Conservation (phyloP, 352 stramenopile genomes). For the Globisporangium splendens region DNA sequence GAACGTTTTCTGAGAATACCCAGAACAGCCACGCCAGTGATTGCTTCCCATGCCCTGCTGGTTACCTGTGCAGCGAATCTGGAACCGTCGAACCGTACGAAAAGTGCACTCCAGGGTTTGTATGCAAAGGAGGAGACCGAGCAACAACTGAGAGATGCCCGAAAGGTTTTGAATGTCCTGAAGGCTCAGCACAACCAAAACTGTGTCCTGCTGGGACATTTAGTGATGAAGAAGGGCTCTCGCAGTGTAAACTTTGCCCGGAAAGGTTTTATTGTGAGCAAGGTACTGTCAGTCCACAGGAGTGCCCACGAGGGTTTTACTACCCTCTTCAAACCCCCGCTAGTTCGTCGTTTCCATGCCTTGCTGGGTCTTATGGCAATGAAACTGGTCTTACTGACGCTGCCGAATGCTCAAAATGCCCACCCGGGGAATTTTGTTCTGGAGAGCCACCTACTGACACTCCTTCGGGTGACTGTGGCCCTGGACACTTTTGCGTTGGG, state of each 20-base stretch:
- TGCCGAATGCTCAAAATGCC: slow-evolving; percentile 49
- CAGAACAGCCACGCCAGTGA: slow-evolving; percentile 52
- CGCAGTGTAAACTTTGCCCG: slow-evolving; percentile 69
- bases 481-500: slow-evolving; percentile 65
- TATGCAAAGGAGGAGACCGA: slow-evolving; percentile 61
- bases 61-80: slow-evolving; percentile 57
- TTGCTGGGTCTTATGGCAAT: slow-evolving; percentile 60
- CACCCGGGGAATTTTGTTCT: slow-evolving; percentile 79
- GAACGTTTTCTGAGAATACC: slow-evolving; percentile 64
- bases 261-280: slow-evolving; percentile 64
- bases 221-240: slow-evolving; percentile 47
- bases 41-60: slow-evolving; percentile 64
- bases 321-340: slow-evolving; percentile 58
- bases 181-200: slow-evolving; percentile 41
- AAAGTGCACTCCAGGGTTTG: slow-evolving; percentile 48
- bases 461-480: slow-evolving; percentile 55
- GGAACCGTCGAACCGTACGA: slow-evolving; percentile 42
- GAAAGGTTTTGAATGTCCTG: slow-evolving; percentile 71
- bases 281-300: slow-evolving; percentile 31
- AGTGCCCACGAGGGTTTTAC: slow-evolving; percentile 74
- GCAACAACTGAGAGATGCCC: slow-evolving; percentile 54
- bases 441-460: slow-evolving; percentile 42
- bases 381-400: slow-evolving; percentile 27
- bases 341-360: slow-evolving; percentile 48
- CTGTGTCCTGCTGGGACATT: slow-evolving; percentile 69